A percentile compares a stretch with the other conserved stretches of the same genome.
Evolutionary conservation across 768 basidiomycete species (phyloP).

Genomic region (Amyloporia xantha): DNA sequence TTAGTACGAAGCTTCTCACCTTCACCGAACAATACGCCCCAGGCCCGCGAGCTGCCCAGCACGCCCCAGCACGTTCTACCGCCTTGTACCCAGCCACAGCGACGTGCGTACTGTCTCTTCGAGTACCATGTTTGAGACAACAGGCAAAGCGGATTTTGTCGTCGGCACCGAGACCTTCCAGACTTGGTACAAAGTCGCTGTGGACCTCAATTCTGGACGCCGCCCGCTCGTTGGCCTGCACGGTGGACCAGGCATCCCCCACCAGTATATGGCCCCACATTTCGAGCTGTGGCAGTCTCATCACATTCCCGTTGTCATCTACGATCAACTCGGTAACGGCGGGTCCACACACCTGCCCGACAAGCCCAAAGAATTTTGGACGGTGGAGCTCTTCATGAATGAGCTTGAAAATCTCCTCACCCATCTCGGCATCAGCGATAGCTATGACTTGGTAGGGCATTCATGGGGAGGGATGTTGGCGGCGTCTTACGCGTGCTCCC

Average conservation of each 20-base stretch:
- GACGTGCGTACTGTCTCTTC: too few species aligned
- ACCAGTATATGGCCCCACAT: slow-evolving; percentile 34
- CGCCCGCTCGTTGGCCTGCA: slow-evolving; percentile 49
- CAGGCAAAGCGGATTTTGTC: too few species aligned
- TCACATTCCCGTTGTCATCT: slow-evolving; percentile 40
- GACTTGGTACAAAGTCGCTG: too few species aligned
- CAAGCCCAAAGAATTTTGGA: slow-evolving; percentile 47
- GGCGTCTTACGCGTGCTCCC: slow-evolving; percentile 17
- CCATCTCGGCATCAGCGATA: slow-evolving; percentile 38
- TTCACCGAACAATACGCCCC: too few species aligned
- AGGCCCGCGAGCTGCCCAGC: too few species aligned
- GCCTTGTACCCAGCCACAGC: too few species aligned
- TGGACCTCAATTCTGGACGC: too few species aligned
- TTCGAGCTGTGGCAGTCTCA: slow-evolving; percentile 30
- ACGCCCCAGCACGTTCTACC: too few species aligned
- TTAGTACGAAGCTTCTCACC: too few species aligned
- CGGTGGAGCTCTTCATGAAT: slow-evolving; percentile 42
- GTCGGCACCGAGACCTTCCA: too few species aligned
- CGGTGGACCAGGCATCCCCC: slow-evolving; percentile 45
- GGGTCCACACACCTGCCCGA: slow-evolving; percentile 46
- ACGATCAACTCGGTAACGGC: slow-evolving; percentile 48
- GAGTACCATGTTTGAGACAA: too few species aligned
- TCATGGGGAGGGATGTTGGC: slow-evolving; percentile 42
- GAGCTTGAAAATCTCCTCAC: slow-evolving; percentile 42
- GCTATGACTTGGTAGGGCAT: slow-evolving; percentile 38